Conservation (phyloP, 2,329 filamentous ascomycete species). For the Beauveria sp. region DNA sequence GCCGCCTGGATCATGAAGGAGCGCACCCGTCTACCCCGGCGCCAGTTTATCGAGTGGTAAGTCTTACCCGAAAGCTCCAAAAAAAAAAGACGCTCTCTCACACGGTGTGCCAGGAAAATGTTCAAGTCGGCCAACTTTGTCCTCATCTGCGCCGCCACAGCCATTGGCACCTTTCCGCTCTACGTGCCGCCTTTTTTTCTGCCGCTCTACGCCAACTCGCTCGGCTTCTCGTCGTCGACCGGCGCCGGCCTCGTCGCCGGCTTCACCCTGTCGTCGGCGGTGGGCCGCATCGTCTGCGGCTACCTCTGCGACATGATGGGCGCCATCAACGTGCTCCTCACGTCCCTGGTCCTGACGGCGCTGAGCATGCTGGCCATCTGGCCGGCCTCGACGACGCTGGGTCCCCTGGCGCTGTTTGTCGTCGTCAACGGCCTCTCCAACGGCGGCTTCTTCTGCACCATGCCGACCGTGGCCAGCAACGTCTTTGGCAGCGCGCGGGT, state of each 20-base stretch:
- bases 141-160: slow-evolving; percentile 45
- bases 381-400: slow-evolving; percentile 49
- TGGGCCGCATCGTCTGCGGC: slow-evolving; percentile 48
- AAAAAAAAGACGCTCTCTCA: too few relatives aligned
- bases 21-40: slow-evolving; percentile 28
- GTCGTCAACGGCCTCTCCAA: slow-evolving; percentile 53
- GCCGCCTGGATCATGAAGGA: slow-evolving; percentile 47
- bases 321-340: slow-evolving; percentile 45
- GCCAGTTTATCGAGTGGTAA: slow-evolving; percentile 42
- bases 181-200: slow-evolving; percentile 56
- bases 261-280: slow-evolving; percentile 53
- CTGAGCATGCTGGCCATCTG: slow-evolving; percentile 54
- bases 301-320: slow-evolving; percentile 46
- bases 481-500: slow-evolving; percentile 49
- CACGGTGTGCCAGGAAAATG: slow-evolving; percentile 32
- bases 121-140: slow-evolving; percentile 45
- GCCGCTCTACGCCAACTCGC: slow-evolving; percentile 45
- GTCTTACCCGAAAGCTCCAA: slow-evolving; percentile 1
- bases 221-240: slow-evolving; percentile 43
- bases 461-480: slow-evolving; percentile 54
- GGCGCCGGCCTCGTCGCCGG: slow-evolving; percentile 52
- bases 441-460: slow-evolving; percentile 56
- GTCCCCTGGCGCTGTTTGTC: slow-evolving; percentile 47
- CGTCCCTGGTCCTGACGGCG: slow-evolving; percentile 42
- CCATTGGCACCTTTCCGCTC: slow-evolving; percentile 51